Evolutionary conservation across 2,329 filamentous ascomycete species (phyloP), one percentile per base, ranked within the genome.

Genomic region (Penicillium griseofulvum): DNA sequence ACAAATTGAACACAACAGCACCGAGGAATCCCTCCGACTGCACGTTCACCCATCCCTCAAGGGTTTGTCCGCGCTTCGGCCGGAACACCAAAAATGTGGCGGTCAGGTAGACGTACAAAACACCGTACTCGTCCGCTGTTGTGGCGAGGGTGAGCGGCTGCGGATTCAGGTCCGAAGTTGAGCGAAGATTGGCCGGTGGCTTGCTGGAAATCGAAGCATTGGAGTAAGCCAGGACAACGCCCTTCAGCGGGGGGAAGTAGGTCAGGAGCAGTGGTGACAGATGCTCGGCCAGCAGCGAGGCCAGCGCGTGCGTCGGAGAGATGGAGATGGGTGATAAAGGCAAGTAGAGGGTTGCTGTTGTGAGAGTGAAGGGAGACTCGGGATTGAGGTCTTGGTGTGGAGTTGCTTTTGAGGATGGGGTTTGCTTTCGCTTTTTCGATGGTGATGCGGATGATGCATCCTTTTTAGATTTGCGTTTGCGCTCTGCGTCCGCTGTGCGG

Each of bases 11-110:
- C 71, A 91, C 94, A 11, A 95, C 85, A 3, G 97, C 83, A 19
- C 93, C 92, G 7, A 99, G 81, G 68, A 97, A 91, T 7, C 90
- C 91, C 64, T 94, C 90, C 45, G 88, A 93, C 70, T 96, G 90
- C 29, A 97, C 80, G 66, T 93, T 94, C 53, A 97, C 83, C 63
- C 82, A 87, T 11, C 91, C 94, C 62, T 92, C 87, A 68, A 97
- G 82, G 74, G 83, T 85, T 9, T 86, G 84, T 34, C 90, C 89
- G 43, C 84, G 83, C 50, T 81, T 79, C 0, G 94, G 93, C 31
- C 88, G 83, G 71, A 96, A 95, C 17, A 97, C 77, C 42, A 95
- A 80, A 59, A 96, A 88, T 22, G 95, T 91, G 1, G 88, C 91
- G 0, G 91, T 96, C 22, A 96, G 83, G 87, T 93, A 97, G 45